phyloP scores from a whole-genome alignment of 129 eudicot genomes.

The Deinandra increscens region DNA sequence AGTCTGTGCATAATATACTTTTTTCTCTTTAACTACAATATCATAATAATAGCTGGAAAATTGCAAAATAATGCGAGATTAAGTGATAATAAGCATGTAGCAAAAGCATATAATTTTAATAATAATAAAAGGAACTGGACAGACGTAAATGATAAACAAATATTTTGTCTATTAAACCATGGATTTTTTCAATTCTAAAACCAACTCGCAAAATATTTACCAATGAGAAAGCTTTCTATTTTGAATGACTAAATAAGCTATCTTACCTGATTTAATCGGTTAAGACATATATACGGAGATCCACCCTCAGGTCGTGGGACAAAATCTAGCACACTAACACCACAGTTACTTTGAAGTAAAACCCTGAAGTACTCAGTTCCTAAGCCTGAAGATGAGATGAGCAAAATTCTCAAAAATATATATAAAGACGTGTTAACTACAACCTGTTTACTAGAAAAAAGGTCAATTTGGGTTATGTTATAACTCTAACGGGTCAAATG shows the following conservation, averaged over 20 bases:
- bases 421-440: not conserved
- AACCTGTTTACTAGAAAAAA: not conserved
- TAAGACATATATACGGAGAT: constrained; percentile 65
- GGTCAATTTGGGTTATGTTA: not conserved
- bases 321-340: constrained; percentile 93
- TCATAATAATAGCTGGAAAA: constrained; percentile 4
- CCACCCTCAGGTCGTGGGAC: constrained; percentile 65
- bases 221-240: not conserved
- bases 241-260: not conserved
- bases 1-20: constrained; percentile 51
- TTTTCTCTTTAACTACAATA: not conserved
- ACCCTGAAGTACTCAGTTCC: constrained; percentile 92
- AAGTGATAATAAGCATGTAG: constrained; percentile 17
- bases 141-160: not conserved
- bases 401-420: not conserved
- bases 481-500: constrained; percentile 8
- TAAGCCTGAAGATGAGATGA: constrained; percentile 49
- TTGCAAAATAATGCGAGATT: constrained; percentile 10
- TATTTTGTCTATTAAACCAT: constrained; percentile 10
- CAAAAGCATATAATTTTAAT: not conserved
- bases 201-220: constrained; percentile 3
- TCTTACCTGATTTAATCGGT: constrained; percentile 85
- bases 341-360: constrained; percentile 94
- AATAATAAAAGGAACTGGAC: not conserved
- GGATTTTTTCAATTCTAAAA: not conserved